Percentiles rank a stretch among this genome's conserved stretches.
These are phyloP conservation scores for Pseudomicrostroma phylloplanum DNA, from an alignment of 1,284 basidiomycete genomes.

Conservation along the genomic window DNA sequence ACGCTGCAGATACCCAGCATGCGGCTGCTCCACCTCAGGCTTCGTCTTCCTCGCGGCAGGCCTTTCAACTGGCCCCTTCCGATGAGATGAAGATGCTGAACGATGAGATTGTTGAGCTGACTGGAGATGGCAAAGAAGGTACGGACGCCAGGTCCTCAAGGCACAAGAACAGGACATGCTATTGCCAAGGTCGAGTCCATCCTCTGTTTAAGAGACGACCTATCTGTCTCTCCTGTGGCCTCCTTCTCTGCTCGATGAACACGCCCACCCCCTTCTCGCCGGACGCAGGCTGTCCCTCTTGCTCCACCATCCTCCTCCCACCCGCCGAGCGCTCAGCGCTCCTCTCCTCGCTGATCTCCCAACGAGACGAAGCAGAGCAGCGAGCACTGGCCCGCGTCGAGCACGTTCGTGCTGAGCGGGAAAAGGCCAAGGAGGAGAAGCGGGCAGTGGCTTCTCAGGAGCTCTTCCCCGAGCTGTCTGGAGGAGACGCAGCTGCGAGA, in stretches of 20 bases:
- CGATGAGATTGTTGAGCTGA: background rate
- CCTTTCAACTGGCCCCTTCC: background rate
- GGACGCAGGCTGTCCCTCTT: background rate
- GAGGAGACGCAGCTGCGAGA: background rate
- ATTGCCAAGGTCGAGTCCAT: conserved; percentile 5
- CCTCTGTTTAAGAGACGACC: background rate
- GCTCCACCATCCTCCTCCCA: background rate
- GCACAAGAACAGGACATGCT: background rate
- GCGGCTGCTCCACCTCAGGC: background rate
- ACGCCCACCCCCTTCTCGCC: background rate
- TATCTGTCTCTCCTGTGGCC: background rate
- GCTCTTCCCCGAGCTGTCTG: background rate
- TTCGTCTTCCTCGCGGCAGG: background rate
- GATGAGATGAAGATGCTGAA: background rate
- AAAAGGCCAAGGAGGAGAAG: background rate
- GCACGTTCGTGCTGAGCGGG: background rate
- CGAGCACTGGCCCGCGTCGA: background rate
- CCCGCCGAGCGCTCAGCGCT: background rate
- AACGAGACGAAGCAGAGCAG: background rate
- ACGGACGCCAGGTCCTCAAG: background rate
- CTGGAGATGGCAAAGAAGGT: background rate
- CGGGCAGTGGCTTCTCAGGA: background rate
- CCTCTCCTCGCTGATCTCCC: background rate
- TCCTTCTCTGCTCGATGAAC: conserved; percentile 1
- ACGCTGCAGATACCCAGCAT: background rate